A percentile compares a stretch with the other conserved stretches of the same genome.
Conservation (phyloP, 306 rosid genomes). For the Dalbergia cochinchinensis region DNA sequence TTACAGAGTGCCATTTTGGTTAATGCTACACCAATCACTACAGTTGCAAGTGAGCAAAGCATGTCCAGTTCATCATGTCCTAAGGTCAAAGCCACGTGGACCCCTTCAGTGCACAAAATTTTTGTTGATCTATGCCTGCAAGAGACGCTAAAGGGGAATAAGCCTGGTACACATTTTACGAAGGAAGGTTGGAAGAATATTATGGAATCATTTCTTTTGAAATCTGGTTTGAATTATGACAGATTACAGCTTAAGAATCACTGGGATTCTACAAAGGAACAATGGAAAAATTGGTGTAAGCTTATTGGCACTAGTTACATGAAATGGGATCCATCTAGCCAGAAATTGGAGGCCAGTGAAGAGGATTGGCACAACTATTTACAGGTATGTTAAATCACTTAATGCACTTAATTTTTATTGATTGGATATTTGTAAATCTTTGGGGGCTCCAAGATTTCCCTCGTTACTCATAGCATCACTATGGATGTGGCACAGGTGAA, state of each 20-base stretch:
- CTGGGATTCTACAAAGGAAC: constrained; percentile 74
- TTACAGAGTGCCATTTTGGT: constrained; percentile 48
- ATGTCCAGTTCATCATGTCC: constrained; percentile 57
- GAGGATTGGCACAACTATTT: constrained; percentile 70
- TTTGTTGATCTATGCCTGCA: constrained; percentile 72
- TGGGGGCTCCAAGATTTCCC: constrained; percentile 29
- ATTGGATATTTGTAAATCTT: constrained; percentile 23
- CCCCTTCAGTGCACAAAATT: constrained; percentile 60
- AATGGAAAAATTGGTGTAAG: constrained; percentile 73
- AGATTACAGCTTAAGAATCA: constrained; percentile 78
- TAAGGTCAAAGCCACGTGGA: constrained; percentile 65
- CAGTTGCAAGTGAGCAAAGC: constrained; percentile 63
- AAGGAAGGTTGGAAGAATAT: constrained; percentile 80
- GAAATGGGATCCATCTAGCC: constrained; percentile 68
- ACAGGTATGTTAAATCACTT: constrained; percentile 49
- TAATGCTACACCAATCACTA: constrained; percentile 54
- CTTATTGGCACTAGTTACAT: constrained; percentile 62
- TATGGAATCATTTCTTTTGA: constrained; percentile 56
- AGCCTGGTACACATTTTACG: constrained; percentile 74
- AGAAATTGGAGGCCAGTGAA: constrained; percentile 60
- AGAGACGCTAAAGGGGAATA: constrained; percentile 74
- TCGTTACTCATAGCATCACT: constrained; percentile 25
- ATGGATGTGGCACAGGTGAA: constrained; percentile 54
- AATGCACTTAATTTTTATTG: constrained; percentile 31
- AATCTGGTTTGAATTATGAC: constrained; percentile 62